These are phyloP conservation scores for Berkeleyomyces basicola DNA, from an alignment of 2,329 filamentous ascomycete genomes.

Conservation along the genomic window DNA sequence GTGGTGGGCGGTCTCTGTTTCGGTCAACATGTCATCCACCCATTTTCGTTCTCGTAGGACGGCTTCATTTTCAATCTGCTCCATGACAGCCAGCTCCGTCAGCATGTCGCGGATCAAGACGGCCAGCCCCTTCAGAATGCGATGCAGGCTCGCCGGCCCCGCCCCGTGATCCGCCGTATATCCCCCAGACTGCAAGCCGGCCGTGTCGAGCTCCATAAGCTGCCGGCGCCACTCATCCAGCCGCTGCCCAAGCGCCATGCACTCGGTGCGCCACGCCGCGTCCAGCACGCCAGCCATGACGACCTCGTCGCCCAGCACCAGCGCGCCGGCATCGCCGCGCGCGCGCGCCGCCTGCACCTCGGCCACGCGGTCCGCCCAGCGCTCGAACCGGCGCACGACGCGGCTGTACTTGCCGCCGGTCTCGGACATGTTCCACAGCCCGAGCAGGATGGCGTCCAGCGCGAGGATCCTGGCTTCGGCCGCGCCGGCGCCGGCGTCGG, in stretches of 20 bases:
- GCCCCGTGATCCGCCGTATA: background rate
- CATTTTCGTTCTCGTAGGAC: conserved; percentile 39
- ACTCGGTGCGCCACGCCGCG: conserved; percentile 41
- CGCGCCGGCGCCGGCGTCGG: conserved; percentile 18
- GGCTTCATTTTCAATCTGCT: conserved; percentile 41
- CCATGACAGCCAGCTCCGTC: conserved; percentile 45
- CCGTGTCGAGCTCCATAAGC: conserved; percentile 29
- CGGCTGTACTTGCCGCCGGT: conserved; percentile 38
- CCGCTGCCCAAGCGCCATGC: conserved; percentile 32
- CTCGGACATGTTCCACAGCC: conserved; percentile 41
- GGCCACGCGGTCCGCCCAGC: conserved; percentile 35
- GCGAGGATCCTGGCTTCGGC: conserved; percentile 41
- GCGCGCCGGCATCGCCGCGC: conserved; percentile 21
- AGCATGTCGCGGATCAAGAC: conserved; percentile 41
- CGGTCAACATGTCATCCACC: conserved; percentile 38
- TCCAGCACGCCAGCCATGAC: conserved; percentile 41
- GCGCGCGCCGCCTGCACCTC: conserved; percentile 30
- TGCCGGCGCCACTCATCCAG: conserved; percentile 38
- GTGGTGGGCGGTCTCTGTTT: conserved; percentile 21
- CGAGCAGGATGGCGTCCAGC: conserved; percentile 38
- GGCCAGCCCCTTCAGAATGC: conserved; percentile 31
- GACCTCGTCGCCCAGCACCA: conserved; percentile 22
- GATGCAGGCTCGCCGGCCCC: conserved; percentile 25
- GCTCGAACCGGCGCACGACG: conserved; percentile 40
- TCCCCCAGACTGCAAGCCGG: conserved; percentile 14